Percentiles rank a stretch among this genome's conserved stretches.
phyloP scores from a whole-genome alignment of 1,139 yeast genomes.

The Schwanniomyces etchellsii region DNA sequence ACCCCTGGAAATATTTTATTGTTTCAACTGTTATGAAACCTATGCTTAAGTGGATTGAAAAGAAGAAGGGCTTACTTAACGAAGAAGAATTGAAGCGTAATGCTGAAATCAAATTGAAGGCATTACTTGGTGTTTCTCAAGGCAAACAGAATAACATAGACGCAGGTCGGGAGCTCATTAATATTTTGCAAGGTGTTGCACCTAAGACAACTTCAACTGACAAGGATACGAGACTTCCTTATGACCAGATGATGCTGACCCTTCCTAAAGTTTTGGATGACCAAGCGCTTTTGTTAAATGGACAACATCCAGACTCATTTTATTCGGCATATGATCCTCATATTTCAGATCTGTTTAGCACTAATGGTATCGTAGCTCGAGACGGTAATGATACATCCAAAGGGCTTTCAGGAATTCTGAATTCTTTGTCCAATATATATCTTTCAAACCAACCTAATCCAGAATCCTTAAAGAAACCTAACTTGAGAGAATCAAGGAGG shows the following conservation, averaged over 20 bases:
- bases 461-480: conserved; percentile 37
- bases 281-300: conserved; percentile 19
- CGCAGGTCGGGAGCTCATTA: conserved; percentile 72
- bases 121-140: conserved; percentile 48
- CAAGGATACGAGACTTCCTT: conserved; percentile 5
- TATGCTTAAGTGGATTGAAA: conserved; percentile 49
- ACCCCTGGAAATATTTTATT: conserved; percentile 49
- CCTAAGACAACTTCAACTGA: conserved; percentile 4
- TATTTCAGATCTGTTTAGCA: neutral
- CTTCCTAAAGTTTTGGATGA: conserved; percentile 27
- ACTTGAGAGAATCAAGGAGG: conserved; percentile 23
- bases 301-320: conserved; percentile 6
- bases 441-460: conserved; percentile 35
- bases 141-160: conserved; percentile 35
- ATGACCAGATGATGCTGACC: conserved; percentile 14
- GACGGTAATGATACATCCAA: neutral
- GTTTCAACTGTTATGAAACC: conserved; percentile 61
- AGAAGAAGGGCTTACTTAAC: conserved; percentile 45
- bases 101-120: conserved; percentile 62
- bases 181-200: conserved; percentile 47
- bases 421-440: conserved; percentile 3
- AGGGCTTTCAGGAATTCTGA: neutral
- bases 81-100: conserved; percentile 51
- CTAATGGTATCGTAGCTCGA: neutral
- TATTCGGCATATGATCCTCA: conserved; percentile 10